A percentile compares a stretch with the other conserved stretches of the same genome.
phyloP scores from a whole-genome alignment of 2,329 filamentous ascomycete genomes.

The Periconia macrospinosa region DNA sequence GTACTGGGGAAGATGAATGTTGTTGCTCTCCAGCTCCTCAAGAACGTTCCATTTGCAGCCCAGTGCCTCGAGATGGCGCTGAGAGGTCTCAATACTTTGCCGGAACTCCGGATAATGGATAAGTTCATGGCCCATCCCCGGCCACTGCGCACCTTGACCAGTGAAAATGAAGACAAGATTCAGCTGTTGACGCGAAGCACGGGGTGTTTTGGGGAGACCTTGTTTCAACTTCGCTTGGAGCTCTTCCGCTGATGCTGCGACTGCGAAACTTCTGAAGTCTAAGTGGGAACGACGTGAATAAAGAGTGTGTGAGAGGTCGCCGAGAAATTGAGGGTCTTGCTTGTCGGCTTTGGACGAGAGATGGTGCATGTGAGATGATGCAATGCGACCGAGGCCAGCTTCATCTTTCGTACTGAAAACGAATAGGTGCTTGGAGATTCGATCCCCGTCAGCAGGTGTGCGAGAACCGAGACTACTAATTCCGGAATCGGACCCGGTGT shows the following conservation, averaged over 20 bases:
- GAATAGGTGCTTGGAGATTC: too few relatives aligned
- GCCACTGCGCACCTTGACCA: slow-evolving; percentile 13
- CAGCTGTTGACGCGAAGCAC: neutral
- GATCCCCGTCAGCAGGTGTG: too few relatives aligned
- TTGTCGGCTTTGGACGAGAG: too few relatives aligned
- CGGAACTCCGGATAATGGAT: slow-evolving; percentile 1
- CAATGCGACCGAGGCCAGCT: too few relatives aligned
- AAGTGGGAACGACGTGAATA: neutral
- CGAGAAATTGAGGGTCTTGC: too few relatives aligned
- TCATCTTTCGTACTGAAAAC: too few relatives aligned
- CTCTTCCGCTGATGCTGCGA: neutral
- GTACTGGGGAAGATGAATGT: slow-evolving; percentile 3
- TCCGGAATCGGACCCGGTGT: neutral
- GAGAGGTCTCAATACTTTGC: neutral
- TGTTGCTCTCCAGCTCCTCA: neutral
- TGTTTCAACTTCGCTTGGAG: neutral
- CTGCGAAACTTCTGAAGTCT: neutral
- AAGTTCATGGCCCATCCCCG: slow-evolving; percentile 9
- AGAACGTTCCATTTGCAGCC: slow-evolving; percentile 4
- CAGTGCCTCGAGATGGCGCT: slow-evolving; percentile 4
- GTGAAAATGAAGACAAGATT: slow-evolving; percentile 18
- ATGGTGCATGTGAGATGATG: too few relatives aligned
- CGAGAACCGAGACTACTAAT: neutral
- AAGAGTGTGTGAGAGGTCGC: slow-evolving; percentile 12
- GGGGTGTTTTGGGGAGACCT: too few relatives aligned